Conservation (phyloP, 305 asterid species). For the Fraxinus paxiana region DNA sequence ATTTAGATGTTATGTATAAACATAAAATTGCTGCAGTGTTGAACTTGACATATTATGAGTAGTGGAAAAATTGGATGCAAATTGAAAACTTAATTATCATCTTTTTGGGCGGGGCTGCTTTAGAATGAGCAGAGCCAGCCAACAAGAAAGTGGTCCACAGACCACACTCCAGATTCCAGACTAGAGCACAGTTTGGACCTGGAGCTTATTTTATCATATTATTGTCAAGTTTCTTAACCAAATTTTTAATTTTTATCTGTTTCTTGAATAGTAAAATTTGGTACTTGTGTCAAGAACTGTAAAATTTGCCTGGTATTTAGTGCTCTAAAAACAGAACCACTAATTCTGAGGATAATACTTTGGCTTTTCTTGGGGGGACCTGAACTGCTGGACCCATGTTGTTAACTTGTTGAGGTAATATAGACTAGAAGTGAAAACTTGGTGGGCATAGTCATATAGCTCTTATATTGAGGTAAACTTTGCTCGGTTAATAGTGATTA, state of each 20-base stretch:
- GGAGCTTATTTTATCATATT: not conserved
- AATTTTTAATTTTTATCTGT: not conserved
- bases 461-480: not conserved
- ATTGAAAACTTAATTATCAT: not conserved
- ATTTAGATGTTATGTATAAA: not conserved
- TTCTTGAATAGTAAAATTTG: not conserved
- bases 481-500: not conserved
- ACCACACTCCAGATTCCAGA: not conserved
- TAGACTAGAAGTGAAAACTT: not conserved
- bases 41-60: not conserved
- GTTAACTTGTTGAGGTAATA: not conserved
- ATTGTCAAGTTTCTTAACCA: constrained; percentile 5
- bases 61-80: not conserved
- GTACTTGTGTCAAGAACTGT: constrained; percentile 2
- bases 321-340: constrained; percentile 15
- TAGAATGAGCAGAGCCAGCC: not conserved
- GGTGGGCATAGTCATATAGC: not conserved
- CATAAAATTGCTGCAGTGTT: not conserved
- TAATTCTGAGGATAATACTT: constrained; percentile 15
- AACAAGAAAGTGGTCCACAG: not conserved
- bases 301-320: not conserved
- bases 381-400: not conserved
- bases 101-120: not conserved
- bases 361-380: not conserved
- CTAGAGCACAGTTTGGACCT: not conserved